phyloP scores from a whole-genome alignment of 768 basidiomycete genomes.

The Zangia roseola region DNA sequence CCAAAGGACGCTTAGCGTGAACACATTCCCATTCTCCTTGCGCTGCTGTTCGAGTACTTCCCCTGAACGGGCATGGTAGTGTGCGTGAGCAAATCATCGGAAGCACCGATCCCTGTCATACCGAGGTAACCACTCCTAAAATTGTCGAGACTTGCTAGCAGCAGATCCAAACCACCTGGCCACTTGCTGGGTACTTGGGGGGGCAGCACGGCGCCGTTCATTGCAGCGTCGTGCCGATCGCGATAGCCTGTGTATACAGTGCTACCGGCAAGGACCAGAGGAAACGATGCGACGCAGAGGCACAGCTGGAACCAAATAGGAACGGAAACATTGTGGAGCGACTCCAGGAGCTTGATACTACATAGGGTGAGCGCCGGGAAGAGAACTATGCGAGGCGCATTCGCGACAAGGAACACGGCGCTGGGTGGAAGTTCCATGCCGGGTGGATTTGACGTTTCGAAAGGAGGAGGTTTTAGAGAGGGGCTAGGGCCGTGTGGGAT shows the following conservation, averaged over 20 bases:
- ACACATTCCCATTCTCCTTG: constrained; percentile 30
- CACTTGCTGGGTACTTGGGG: constrained; percentile 34
- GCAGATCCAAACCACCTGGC: constrained; percentile 38
- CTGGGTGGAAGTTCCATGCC: constrained; percentile 36
- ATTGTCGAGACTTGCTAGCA: constrained; percentile 23
- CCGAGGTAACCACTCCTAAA: constrained; percentile 30
- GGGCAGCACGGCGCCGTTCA: constrained; percentile 31
- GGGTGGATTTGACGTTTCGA: not conserved
- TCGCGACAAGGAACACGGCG: constrained; percentile 24
- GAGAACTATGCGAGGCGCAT: constrained; percentile 23
- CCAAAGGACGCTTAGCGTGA: constrained; percentile 36
- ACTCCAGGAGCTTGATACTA: constrained; percentile 9
- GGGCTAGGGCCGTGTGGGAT: too few species aligned
- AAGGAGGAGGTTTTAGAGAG: too few species aligned
- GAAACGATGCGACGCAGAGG: constrained; percentile 25
- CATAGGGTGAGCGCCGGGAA: constrained; percentile 19
- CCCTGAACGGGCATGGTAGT: constrained; percentile 18
- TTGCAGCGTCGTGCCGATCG: constrained; percentile 13
- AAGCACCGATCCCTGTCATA: constrained; percentile 9
- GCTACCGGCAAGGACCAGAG: constrained; percentile 16
- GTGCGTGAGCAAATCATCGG: not conserved
- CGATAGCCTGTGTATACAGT: constrained; percentile 12
- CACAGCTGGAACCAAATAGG: constrained; percentile 17
- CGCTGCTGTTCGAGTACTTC: constrained; percentile 25
- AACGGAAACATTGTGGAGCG: constrained; percentile 4